Evolutionary conservation across 1,284 basidiomycete species (phyloP), one percentile per base, ranked within the genome.

Genomic region (Tetrapyrgos nigripes): DNA sequence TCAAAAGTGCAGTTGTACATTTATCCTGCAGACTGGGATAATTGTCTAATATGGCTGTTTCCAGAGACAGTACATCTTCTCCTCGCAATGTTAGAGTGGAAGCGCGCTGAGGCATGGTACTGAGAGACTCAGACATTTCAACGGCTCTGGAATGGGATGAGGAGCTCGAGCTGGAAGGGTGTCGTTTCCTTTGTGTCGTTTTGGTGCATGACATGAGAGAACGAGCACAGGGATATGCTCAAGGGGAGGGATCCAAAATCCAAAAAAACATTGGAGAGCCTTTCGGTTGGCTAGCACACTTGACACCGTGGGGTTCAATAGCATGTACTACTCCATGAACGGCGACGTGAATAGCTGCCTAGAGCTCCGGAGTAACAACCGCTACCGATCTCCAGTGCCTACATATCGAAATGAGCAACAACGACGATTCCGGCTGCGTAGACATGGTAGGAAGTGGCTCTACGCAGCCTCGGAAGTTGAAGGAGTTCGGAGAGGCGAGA

Each of bases 321-420:
- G 47, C 29, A 23, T 54, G 44, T 43, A 29, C 23, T 47, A 35
- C 24, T 24, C 47, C 44, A 23, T 31, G 35, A 37, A 55, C 3
- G 6, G 33, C 33, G 3, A 17, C 23, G 23, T 35, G 37, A 13
- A 47, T 43, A n/a, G 47, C 21, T 28, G 29, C 21, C 54, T 47
- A 55, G 17, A 50, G 47, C 19, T 55, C 54, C 29, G 54, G 47
- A 5, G 54, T 55, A n/a, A 5, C 3, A 10, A 43, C 1, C 19
- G 45, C 48, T 17, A 50, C 50, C 9, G 54, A 40, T 24, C 54
- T 29, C 47, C 54, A 55, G 11, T 40, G 46, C n/a, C 54, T 55
- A 17, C 54, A 55, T 14, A 55, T 40, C 8, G 26, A 47, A 5
- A 35, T 40, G 17, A 55, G 46, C n/a, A 55, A 14, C n/a, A 50